These are phyloP conservation scores for Lithohypha guttulata DNA, from an alignment of 2,329 filamentous ascomycete genomes.

Conservation along the genomic window DNA sequence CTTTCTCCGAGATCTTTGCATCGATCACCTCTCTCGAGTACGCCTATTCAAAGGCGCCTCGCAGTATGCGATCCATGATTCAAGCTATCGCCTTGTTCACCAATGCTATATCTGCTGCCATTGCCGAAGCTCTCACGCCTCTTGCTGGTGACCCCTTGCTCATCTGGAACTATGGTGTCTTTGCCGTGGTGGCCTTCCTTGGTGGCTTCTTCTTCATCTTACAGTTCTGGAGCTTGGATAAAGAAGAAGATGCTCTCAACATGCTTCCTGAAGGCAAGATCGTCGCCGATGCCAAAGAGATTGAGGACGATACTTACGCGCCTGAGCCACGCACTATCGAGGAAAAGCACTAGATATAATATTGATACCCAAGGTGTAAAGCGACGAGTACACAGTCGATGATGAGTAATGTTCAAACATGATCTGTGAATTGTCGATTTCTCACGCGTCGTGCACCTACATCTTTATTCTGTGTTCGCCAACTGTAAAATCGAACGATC, in stretches of 20 bases:
- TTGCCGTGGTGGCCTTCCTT: constrained; percentile 51
- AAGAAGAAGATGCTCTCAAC: constrained; percentile 58
- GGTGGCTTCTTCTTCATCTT: constrained; percentile 59
- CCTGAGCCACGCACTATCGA: constrained; percentile 2
- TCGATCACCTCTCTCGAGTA: constrained; percentile 62
- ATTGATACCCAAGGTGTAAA: background rate
- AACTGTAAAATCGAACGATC: no score
- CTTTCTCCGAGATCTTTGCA: constrained; percentile 48
- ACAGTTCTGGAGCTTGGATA: constrained; percentile 54
- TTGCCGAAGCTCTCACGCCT: constrained; percentile 58
- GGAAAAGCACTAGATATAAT: constrained; percentile 6
- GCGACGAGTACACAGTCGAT: no score
- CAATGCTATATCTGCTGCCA: constrained; percentile 56
- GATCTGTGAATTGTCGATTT: no score
- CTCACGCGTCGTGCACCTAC: no score
- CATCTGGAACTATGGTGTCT: constrained; percentile 61
- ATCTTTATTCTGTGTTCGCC: no score
- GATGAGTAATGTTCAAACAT: no score
- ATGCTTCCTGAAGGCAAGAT: constrained; percentile 14
- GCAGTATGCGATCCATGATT: constrained; percentile 60
- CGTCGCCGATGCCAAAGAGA: constrained; percentile 3
- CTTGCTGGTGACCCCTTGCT: constrained; percentile 54
- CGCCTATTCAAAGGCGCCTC: constrained; percentile 62
- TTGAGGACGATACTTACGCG: constrained; percentile 4
- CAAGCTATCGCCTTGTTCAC: constrained; percentile 59